Evolutionary conservation across 352 stramenopile genomes (phyloP).

Genomic region (Globisporangium spiculum): DNA sequence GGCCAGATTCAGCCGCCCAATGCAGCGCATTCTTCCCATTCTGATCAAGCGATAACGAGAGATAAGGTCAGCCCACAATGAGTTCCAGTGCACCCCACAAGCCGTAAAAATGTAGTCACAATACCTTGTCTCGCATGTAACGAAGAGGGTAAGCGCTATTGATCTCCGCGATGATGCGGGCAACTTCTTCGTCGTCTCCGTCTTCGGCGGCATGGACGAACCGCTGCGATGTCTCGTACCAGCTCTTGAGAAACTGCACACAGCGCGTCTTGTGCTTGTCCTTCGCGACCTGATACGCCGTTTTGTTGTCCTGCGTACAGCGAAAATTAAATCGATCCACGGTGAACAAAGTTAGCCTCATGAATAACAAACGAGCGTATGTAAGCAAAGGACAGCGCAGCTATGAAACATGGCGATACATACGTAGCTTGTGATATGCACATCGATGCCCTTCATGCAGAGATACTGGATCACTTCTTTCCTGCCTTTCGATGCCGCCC

Average conservation of each 20-base stretch:
- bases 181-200: conserved; percentile 76
- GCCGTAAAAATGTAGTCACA: not conserved
- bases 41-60: conserved; percentile 20
- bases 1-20: conserved; percentile 75
- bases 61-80: not conserved
- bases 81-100: not conserved
- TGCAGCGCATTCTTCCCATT: conserved; percentile 89
- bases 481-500: conserved; percentile 75
- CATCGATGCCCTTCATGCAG: conserved; percentile 86
- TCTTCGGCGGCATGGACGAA: conserved; percentile 84
- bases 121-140: conserved; percentile 83
- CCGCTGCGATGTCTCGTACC: conserved; percentile 88
- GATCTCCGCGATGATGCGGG: conserved; percentile 76
- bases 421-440: conserved; percentile 89
- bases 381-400: not conserved
- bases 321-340: not conserved
- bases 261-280: conserved; percentile 88
- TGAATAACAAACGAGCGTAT: not conserved
- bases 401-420: conserved; percentile 7
- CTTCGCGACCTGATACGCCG: conserved; percentile 84
- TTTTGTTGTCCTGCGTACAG: conserved; percentile 77
- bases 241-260: conserved; percentile 84
- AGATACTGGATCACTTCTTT: conserved; percentile 89
- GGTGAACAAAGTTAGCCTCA: not conserved
- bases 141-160: conserved; percentile 75